phyloP scores from a whole-genome alignment of 1,139 yeast genomes.

The Yamadazyma spencermartinsiae region DNA sequence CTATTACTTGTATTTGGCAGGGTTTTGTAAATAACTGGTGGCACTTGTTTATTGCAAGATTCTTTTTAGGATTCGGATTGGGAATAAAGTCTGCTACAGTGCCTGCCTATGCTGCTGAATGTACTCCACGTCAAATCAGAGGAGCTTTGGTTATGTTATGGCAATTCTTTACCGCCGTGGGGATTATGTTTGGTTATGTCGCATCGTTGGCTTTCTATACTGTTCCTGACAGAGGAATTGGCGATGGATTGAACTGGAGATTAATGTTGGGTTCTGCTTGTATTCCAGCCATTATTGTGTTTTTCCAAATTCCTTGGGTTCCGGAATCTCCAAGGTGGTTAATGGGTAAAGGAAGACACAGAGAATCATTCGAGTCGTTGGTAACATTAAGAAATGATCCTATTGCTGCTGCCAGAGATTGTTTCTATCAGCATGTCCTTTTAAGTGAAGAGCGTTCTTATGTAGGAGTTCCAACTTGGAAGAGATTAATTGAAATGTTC shows the following conservation, averaged over 20 bases:
- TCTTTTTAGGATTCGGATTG: constrained; percentile 73
- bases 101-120: constrained; percentile 81
- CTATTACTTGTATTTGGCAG: constrained; percentile 73
- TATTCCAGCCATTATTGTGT: constrained; percentile 68
- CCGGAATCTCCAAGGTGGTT: constrained; percentile 86
- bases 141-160: constrained; percentile 86
- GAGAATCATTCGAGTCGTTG: constrained; percentile 58
- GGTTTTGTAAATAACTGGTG: constrained; percentile 74
- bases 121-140: constrained; percentile 73
- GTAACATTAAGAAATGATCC: constrained; percentile 48
- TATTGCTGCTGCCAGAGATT: constrained; percentile 73
- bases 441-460: constrained; percentile 65
- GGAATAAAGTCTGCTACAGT: constrained; percentile 84
- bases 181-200: constrained; percentile 81
- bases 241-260: constrained; percentile 67
- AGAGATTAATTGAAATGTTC: constrained; percentile 54
- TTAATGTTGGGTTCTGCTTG: constrained; percentile 78
- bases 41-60: constrained; percentile 73
- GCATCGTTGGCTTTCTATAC: constrained; percentile 59
- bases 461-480: constrained; percentile 46
- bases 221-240: constrained; percentile 38
- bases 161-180: constrained; percentile 88
- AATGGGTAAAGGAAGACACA: constrained; percentile 62
- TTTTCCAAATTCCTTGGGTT: constrained; percentile 65
- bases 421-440: constrained; percentile 69